phyloP scores from a whole-genome alignment of 768 basidiomycete species.

The Dentipellis sp. region DNA sequence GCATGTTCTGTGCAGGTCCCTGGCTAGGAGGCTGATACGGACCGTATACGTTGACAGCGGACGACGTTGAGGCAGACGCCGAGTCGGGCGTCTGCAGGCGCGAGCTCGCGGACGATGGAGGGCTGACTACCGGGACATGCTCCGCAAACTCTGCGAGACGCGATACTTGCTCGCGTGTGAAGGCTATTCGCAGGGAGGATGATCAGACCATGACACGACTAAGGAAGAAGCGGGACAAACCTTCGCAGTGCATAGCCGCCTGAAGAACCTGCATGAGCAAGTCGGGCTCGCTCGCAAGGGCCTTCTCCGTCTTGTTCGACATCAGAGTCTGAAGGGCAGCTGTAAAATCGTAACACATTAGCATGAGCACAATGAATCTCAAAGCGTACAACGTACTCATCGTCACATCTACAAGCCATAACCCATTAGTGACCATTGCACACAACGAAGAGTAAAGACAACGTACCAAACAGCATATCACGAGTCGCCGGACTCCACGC shows the following conservation, averaged over 20 bases:
- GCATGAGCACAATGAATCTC: background rate
- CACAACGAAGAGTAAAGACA: background rate
- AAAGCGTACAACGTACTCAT: slow-evolving; percentile 1
- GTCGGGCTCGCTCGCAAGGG: slow-evolving; percentile 5
- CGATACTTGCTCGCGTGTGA: slow-evolving; percentile 11
- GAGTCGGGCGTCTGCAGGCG: slow-evolving; percentile 10
- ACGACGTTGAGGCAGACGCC: background rate
- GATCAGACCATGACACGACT: no score
- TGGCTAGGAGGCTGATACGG: background rate
- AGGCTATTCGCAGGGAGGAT: background rate
- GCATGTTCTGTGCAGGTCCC: slow-evolving; percentile 2
- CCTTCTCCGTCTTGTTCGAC: slow-evolving; percentile 8
- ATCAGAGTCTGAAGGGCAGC: slow-evolving; percentile 11
- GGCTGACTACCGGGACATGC: slow-evolving; percentile 9
- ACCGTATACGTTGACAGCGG: background rate
- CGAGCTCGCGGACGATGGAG: slow-evolving; percentile 12
- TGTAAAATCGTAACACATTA: slow-evolving; percentile 1
- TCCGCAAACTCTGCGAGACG: slow-evolving; percentile 7
- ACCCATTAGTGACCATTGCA: no score
- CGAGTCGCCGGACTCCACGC: slow-evolving; percentile 60
- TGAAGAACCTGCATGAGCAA: slow-evolving; percentile 10
- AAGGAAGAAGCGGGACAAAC: background rate
- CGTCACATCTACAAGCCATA: slow-evolving; percentile 5
- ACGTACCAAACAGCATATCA: slow-evolving; percentile 61
- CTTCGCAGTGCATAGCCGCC: slow-evolving; percentile 8